These are phyloP conservation scores for Penicillium rolfsii DNA, from an alignment of 2,329 filamentous ascomycete genomes.

Conservation along the genomic window DNA sequence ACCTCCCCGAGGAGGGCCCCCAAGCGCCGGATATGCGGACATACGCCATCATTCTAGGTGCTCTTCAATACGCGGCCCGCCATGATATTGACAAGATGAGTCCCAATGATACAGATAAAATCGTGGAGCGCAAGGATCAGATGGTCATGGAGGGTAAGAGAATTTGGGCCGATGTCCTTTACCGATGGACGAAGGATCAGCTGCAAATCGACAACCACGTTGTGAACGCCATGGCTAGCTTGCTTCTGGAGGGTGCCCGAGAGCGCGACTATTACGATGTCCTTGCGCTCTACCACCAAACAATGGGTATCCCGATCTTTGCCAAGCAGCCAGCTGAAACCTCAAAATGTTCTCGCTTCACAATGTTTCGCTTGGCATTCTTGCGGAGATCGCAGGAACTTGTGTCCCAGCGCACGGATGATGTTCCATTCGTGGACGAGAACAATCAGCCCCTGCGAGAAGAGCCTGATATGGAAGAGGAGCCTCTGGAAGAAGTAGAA, in stretches of 20 bases:
- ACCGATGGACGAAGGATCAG: constrained; percentile 73
- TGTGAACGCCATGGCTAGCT: constrained; percentile 76
- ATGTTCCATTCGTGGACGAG: constrained; percentile 39
- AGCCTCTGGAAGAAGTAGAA: constrained; percentile 10
- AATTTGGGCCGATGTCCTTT: constrained; percentile 79
- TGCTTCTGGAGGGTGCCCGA: constrained; percentile 68
- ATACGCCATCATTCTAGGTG: constrained; percentile 82
- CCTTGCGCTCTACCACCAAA: constrained; percentile 76
- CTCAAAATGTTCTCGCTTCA: constrained; percentile 14
- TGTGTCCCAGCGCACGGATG: constrained; percentile 18
- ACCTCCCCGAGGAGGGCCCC: constrained; percentile 66
- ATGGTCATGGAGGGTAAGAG: constrained; percentile 68
- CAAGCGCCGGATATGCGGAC: constrained; percentile 71
- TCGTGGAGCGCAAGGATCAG: constrained; percentile 33
- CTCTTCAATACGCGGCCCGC: constrained; percentile 60
- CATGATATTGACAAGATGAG: constrained; percentile 35
- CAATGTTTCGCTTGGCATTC: constrained; percentile 5
- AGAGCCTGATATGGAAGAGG: constrained; percentile 26
- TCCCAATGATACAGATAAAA: constrained; percentile 34
- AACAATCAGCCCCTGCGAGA: constrained; percentile 19
- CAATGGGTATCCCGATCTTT: constrained; percentile 69
- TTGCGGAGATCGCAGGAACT: constrained; percentile 7
- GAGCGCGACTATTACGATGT: constrained; percentile 70
- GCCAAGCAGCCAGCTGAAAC: constrained; percentile 29
- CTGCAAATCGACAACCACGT: constrained; percentile 76